These are phyloP conservation scores for Halophytophthora polymorphica DNA, from an alignment of 352 stramenopile species.

Conservation along the genomic window DNA sequence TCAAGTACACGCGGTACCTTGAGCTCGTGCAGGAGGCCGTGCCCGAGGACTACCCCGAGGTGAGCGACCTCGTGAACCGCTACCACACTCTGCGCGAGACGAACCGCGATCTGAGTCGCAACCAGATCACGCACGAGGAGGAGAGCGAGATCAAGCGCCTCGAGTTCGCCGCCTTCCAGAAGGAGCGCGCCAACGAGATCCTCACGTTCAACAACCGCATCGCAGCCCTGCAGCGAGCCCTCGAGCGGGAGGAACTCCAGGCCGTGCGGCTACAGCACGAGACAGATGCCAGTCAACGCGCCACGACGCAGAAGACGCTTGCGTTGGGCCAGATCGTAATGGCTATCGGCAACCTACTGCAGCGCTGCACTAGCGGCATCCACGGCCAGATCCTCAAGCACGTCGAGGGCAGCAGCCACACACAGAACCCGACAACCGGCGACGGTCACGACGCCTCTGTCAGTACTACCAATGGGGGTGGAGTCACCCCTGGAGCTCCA, in stretches of 20 bases:
- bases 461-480: background rate
- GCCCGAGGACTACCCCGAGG: constrained; percentile 91
- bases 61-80: constrained; percentile 89
- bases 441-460: constrained; percentile 13
- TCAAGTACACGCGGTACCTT: constrained; percentile 88
- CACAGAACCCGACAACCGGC: constrained; percentile 17
- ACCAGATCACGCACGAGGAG: constrained; percentile 78
- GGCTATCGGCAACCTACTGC: constrained; percentile 82
- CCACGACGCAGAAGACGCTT: constrained; percentile 89
- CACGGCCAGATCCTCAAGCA: constrained; percentile 88
- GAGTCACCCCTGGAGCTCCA: constrained; percentile 4
- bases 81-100: constrained; percentile 91
- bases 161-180: constrained; percentile 84
- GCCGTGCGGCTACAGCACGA: constrained; percentile 85
- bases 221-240: constrained; percentile 74
- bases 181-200: constrained; percentile 91
- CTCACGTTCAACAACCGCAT: constrained; percentile 92
- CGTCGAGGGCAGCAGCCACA: constrained; percentile 51
- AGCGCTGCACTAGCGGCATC: constrained; percentile 80
- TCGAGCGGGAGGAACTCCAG: constrained; percentile 67
- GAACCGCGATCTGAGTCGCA: constrained; percentile 77
- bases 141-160: constrained; percentile 84
- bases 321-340: constrained; percentile 90
- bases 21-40: constrained; percentile 88
- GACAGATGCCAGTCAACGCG: constrained; percentile 82